Evolutionary conservation across 768 basidiomycete species (phyloP).

Genomic region (Cystobasidium tubakii): DNA sequence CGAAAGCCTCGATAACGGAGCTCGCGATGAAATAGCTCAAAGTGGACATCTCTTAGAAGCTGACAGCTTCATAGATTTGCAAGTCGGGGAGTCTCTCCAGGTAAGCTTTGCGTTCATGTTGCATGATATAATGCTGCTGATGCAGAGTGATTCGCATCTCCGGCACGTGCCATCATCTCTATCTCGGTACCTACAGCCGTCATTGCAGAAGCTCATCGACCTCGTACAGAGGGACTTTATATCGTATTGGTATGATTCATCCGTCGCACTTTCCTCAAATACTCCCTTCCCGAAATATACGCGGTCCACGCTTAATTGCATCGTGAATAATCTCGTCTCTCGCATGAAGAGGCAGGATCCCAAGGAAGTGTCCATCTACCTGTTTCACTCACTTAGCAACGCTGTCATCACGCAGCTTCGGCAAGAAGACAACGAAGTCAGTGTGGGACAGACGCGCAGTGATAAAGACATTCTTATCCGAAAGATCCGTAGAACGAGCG

Average conservation of each 20-base stretch:
- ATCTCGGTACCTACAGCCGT: neutral
- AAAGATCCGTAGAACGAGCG: conserved; percentile 25
- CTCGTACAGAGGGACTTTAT: conserved; percentile 34
- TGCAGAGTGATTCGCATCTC: neutral
- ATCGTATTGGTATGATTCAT: conserved; percentile 20
- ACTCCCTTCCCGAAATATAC: conserved; percentile 31
- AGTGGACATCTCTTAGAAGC: neutral
- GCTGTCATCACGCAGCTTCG: conserved; percentile 25
- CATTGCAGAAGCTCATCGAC: conserved; percentile 12
- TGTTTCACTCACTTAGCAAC: conserved; percentile 36
- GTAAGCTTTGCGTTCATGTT: neutral
- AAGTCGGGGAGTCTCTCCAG: conserved; percentile 9
- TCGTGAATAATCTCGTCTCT: conserved; percentile 19
- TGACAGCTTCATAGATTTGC: neutral
- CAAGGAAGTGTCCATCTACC: conserved; percentile 37
- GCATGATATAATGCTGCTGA: neutral
- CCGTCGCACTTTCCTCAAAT: conserved; percentile 18
- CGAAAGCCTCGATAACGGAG: neutral
- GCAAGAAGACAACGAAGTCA: neutral
- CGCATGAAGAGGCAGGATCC: conserved; percentile 22
- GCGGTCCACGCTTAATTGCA: conserved; percentile 23
- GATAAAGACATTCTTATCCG: conserved; percentile 13
- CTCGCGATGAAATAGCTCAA: neutral
- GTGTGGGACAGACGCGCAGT: neutral
- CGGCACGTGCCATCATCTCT: neutral